Percentiles rank a stretch among this genome's conserved stretches.
phyloP scores from a whole-genome alignment of 495 filamentous ascomycete species.

The Staphylotrichum tortipilum region DNA sequence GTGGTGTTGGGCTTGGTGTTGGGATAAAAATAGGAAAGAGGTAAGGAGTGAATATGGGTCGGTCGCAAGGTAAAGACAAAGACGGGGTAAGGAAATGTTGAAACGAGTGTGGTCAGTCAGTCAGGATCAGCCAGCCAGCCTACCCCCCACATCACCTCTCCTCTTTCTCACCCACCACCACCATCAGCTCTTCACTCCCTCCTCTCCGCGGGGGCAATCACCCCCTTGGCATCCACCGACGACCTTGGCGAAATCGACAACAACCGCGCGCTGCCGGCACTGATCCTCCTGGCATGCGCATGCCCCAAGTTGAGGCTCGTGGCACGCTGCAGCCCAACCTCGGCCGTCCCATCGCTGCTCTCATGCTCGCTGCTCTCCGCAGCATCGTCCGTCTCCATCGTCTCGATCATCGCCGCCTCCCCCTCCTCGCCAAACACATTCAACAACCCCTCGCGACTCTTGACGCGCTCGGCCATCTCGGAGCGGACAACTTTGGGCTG shows the following conservation, averaged over 20 bases:
- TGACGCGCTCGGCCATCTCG: conserved; percentile 23
- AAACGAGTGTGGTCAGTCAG: conserved; percentile 1
- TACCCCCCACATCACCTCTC: background rate
- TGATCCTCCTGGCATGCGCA: conserved; percentile 59
- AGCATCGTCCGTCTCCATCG: conserved; percentile 39
- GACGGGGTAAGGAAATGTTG: background rate
- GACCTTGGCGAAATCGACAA: conserved; percentile 51
- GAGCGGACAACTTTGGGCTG: conserved; percentile 32
- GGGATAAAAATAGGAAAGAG: conserved; percentile 11
- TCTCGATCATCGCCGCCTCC: conserved; percentile 19
- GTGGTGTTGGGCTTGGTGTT: background rate
- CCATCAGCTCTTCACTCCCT: background rate
- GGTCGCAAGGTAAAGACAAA: background rate
- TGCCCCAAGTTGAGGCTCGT: conserved; percentile 56
- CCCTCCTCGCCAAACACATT: conserved; percentile 37
- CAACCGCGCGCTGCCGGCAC: conserved; percentile 63
- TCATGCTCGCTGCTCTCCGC: no score
- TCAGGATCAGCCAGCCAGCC: conserved; percentile 6
- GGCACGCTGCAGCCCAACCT: conserved; percentile 49
- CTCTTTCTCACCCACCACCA: background rate
- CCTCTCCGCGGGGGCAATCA: background rate
- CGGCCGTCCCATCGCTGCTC: conserved; percentile 36
- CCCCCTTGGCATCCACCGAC: conserved; percentile 34
- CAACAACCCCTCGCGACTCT: conserved; percentile 56
- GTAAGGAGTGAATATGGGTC: conserved; percentile 22